Base-by-base conservation (phyloP, 2,329 filamentous ascomycete genomes). In the Penicillium oxalicum region DNA sequence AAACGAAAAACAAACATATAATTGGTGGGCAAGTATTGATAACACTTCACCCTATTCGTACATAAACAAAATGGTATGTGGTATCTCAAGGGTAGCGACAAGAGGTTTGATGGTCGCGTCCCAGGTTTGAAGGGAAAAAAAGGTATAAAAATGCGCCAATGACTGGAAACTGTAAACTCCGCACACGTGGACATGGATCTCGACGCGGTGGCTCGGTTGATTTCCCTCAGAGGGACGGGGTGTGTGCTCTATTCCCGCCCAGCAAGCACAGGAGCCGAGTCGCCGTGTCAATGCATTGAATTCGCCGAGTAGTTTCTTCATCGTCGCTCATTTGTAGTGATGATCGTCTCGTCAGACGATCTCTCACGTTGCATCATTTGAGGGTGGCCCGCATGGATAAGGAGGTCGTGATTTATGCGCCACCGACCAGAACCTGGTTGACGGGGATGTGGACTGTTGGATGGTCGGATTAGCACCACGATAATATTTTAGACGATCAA, bases 391-490 rank as follows among this genome's bases (percentile, higher is more conserved):
- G 27, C 24, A 38, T 43, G 18, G 36, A 28, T 25, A 12, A 40
- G 18, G 33, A 4, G 11, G 27, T 24, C 32, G 29, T 37, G 40
- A 27, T 40, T 64, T 66, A 72, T 53, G 69, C 70, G 61, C 70
- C 73, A 58, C 73, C 73, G 54, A 76, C 73, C 44, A 76, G 66
- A 33, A 76, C 72, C 53, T 75, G 74, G 68, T 76, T 76, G 44
- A 76, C 73, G 13, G 73, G 73, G 46, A 76, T 76, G 54, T 76
- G 73, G 61, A 76, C 73, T 76, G 34, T 4, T 13, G 43, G 44
- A 26, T 18, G 2, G 1, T 29, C 18, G 44, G 18, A 39, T 63
- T 53, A 64, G 57, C 39, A 18, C 18, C 18, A 18, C 2, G 18
- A 18, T 18, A 18, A 18, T 18, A 18, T 18, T 9, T 42, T 34